Evolutionary conservation across 73 alveolate species (phyloP).

Genomic region (Uronychia binucleata): DNA sequence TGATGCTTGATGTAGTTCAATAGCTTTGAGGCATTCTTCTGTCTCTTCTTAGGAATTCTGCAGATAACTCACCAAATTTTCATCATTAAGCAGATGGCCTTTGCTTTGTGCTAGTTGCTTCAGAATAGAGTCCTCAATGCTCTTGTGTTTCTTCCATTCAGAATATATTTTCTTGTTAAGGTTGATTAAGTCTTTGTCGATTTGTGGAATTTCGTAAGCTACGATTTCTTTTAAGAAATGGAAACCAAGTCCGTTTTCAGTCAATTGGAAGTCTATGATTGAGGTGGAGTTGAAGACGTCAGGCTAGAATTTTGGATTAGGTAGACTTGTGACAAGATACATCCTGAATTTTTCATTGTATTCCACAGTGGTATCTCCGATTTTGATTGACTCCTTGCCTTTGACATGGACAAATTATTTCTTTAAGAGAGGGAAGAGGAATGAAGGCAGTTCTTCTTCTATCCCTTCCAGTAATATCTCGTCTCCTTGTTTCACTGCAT

Average conservation of each 20-base stretch:
- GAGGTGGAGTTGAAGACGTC: conserved; percentile 93
- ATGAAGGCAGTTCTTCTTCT: conserved; percentile 90
- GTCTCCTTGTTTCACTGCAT: conserved; percentile 80
- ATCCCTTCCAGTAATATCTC: conserved; percentile 80
- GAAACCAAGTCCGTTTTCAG: conserved; percentile 94
- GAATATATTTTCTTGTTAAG: conserved; percentile 79
- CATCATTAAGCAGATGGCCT: conserved; percentile 91
- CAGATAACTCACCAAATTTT: conserved; percentile 78
- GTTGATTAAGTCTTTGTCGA: conserved; percentile 88
- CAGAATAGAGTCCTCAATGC: conserved; percentile 86
- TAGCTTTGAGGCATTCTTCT: conserved; percentile 71
- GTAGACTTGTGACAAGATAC: conserved; percentile 82
- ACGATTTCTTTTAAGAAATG: conserved; percentile 95
- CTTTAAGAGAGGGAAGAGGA: conserved; percentile 80
- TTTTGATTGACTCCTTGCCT: conserved; percentile 79
- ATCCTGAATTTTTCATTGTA: conserved; percentile 87
- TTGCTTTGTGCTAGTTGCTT: conserved; percentile 82
- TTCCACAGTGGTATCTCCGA: conserved; percentile 88
- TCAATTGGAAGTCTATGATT: conserved; percentile 94
- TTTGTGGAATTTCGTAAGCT: conserved; percentile 91
- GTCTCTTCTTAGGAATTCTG: conserved; percentile 83
- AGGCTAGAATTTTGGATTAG: conserved; percentile 92
- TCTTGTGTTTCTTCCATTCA: conserved; percentile 81
- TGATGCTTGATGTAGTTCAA: conserved; percentile 82
- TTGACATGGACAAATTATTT: conserved; percentile 66